phyloP scores from a whole-genome alignment of 805 yeast species.

The Ogataea pignaliae region DNA sequence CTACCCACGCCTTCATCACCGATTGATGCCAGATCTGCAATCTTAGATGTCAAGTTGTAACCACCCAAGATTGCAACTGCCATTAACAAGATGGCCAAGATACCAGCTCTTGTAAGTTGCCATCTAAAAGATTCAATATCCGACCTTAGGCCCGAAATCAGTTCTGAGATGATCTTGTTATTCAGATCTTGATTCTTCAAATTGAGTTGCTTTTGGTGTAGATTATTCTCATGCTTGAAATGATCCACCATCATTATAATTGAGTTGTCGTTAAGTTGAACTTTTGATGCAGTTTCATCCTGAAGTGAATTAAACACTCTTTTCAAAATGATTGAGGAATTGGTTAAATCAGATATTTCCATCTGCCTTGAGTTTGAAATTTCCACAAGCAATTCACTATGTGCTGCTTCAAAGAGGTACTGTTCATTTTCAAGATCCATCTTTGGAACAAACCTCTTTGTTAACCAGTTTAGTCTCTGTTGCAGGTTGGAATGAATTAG shows the following conservation, averaged over 20 bases:
- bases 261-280: conserved; percentile 63
- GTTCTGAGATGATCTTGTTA: conserved; percentile 77
- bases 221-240: conserved; percentile 78
- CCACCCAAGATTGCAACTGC: conserved; percentile 61
- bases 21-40: conserved; percentile 14
- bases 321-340: conserved; percentile 63
- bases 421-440: conserved; percentile 83
- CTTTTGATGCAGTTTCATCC: conserved; percentile 64
- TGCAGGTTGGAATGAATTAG: conserved; percentile 33
- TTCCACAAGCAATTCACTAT: conserved; percentile 78
- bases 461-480: conserved; percentile 41
- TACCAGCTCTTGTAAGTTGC: conserved; percentile 88
- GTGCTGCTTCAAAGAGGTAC: conserved; percentile 88
- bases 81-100: conserved; percentile 65
- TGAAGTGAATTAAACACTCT: conserved; percentile 67
- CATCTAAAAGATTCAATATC: conserved; percentile 88
- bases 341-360: conserved; percentile 62
- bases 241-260: conserved; percentile 77
- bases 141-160: conserved; percentile 76
- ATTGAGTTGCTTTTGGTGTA: conserved; percentile 63
- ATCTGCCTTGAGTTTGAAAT: conserved; percentile 66
- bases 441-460: conserved; percentile 43
- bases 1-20: conserved; percentile 25
- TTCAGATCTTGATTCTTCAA: conserved; percentile 75
- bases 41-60: conserved; percentile 35